Evolutionary conservation across 176 grass and related monocot genomes (phyloP), one percentile per base, ranked within the genome.

Genomic region (Musa itinerans): DNA sequence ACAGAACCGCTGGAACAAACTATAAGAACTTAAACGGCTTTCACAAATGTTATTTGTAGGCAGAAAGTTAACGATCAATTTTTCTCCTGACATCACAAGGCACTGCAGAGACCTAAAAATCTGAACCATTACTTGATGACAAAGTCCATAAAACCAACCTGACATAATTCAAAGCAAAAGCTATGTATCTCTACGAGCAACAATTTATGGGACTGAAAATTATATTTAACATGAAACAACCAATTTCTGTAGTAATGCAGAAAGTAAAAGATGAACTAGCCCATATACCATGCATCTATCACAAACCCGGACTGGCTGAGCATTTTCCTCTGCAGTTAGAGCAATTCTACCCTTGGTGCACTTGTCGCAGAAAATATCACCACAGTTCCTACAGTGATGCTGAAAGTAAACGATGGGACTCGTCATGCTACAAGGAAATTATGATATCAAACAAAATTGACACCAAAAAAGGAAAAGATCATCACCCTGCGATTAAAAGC

Each of bases 341-440:
- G 88, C 73, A 78, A 76, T 94, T 83, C 95, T 89, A 75, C 95
- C 95, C 52, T 94, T 82, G 25, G 95, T 98, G 73, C 95, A 98
- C 82, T 94, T 98, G 64, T 98, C 95, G 19, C 95, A 98, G 84
- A 94, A 98, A 85, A 98, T 91, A 79, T 98, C 95, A 34, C 95
- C 95, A 80, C 95, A 98, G 64, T 93, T 98, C 82, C 90, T 86
- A 71, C 95, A 98, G 74, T 98, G 95, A 76, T 98, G 90, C 95
- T 98, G 95, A 80, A 88, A 78, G 73, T 72, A 83, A 20, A 84
- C 12, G 70, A 69, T 16, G 53, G 13, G 61, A 91, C 21, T 34
- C 48, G 43, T 53, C 10, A 64, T 27, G 49, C 24, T 73, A 80
- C 13, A 4, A 53, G 17, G 52, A 63, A 52, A 57, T 29, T 8